These are phyloP conservation scores for Golubevia pallescens DNA, from an alignment of 1,284 basidiomycete species.

Conservation along the genomic window DNA sequence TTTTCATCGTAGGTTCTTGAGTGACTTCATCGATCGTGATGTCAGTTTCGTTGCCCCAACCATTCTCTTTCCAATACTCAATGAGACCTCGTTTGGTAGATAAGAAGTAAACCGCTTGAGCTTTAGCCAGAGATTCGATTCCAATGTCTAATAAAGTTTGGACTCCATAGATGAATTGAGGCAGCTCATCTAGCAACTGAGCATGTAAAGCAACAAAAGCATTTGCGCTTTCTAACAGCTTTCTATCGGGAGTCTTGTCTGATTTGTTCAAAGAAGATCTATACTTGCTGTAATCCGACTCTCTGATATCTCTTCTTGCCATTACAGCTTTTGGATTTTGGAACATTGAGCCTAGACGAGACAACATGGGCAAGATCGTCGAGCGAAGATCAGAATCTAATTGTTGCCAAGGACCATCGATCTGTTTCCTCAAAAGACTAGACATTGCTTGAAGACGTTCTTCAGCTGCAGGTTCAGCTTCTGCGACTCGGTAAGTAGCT, in stretches of 20 bases:
- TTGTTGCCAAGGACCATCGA: constrained; percentile 20
- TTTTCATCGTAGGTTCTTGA: constrained; percentile 23
- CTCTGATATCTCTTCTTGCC: constrained; percentile 48
- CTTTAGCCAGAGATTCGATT: constrained; percentile 38
- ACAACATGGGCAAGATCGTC: constrained; percentile 37
- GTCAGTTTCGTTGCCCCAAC: constrained; percentile 15
- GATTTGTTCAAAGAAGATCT: constrained; percentile 10
- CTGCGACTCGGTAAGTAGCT: constrained; percentile 28
- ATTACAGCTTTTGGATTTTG: constrained; percentile 44
- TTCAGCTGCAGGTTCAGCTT: constrained; percentile 12
- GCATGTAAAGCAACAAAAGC: constrained; percentile 54
- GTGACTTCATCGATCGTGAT: constrained; percentile 23
- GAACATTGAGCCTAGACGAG: constrained; percentile 53
- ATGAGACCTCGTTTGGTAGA: constrained; percentile 20
- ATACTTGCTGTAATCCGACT: constrained; percentile 47
- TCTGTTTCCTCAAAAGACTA: constrained; percentile 11
- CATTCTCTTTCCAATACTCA: constrained; percentile 24
- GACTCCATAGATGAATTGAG: constrained; percentile 48
- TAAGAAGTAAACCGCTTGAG: constrained; percentile 38
- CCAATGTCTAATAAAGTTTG: constrained; percentile 44
- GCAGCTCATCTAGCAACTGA: constrained; percentile 59
- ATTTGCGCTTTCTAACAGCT: constrained; percentile 35
- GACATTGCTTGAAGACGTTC: constrained; percentile 24
- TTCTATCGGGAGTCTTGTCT: constrained; percentile 26
- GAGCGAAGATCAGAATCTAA: constrained; percentile 36